Percentiles rank a stretch among this genome's conserved stretches.
Evolutionary conservation across 768 basidiomycete genomes (phyloP).

Genomic region (Suillus plorans): DNA sequence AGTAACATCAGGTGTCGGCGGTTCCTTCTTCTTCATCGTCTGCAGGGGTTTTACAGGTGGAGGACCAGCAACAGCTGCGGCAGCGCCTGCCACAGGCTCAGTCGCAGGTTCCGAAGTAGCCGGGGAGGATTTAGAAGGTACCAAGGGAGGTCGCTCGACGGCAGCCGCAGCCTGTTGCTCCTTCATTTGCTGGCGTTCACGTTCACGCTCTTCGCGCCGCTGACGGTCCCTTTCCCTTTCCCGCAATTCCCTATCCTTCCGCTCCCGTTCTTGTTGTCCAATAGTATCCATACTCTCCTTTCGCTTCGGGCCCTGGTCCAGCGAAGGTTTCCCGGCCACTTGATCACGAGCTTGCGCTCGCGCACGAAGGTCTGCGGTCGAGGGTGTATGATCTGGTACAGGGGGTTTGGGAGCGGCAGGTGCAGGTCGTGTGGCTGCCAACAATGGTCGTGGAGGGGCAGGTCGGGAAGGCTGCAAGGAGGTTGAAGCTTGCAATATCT

Average conservation of each 20-base stretch:
- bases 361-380: constrained; percentile 63
- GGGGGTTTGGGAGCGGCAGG: constrained; percentile 45
- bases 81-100: constrained; percentile 45
- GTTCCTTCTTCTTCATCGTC: constrained; percentile 60
- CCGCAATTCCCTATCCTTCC: constrained; percentile 34
- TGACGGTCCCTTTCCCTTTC: constrained; percentile 36
- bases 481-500: constrained; percentile 30
- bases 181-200: constrained; percentile 22
- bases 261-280: constrained; percentile 37
- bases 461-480: constrained; percentile 58
- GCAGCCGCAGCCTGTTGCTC: constrained; percentile 27
- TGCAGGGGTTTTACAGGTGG: constrained; percentile 75
- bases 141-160: constrained; percentile 40
- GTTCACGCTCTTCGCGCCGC: constrained; percentile 36
- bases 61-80: constrained; percentile 52
- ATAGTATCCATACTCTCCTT: constrained; percentile 47
- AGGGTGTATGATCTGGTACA: constrained; percentile 54
- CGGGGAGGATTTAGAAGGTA: constrained; percentile 43
- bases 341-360: constrained; percentile 55
- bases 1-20: constrained; percentile 41
- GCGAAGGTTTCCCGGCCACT: constrained; percentile 29
- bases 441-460: constrained; percentile 66
- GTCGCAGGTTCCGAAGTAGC: constrained; percentile 44
- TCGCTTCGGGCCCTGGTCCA: constrained; percentile 38
- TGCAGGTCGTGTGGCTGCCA: constrained; percentile 54